These are phyloP conservation scores for Asterophora parasitica DNA, from an alignment of 768 basidiomycete genomes.

Conservation along the genomic window DNA sequence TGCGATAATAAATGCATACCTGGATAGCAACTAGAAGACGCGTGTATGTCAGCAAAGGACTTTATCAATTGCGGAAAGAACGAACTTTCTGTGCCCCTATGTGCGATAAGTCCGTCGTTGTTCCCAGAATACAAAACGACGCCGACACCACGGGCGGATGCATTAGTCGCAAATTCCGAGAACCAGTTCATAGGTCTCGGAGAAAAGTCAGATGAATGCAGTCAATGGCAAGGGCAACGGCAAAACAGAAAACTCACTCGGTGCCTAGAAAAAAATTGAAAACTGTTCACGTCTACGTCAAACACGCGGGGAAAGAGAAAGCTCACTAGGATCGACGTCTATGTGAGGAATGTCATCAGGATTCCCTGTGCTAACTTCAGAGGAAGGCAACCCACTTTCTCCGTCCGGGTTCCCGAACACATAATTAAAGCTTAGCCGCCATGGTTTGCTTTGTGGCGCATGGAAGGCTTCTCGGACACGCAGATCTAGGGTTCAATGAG, in stretches of 20 bases:
- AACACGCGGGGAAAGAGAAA: not conserved
- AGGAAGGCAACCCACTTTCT: constrained; percentile 22
- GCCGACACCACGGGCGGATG: constrained; percentile 43
- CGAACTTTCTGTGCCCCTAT: constrained; percentile 59
- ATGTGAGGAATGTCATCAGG: constrained; percentile 2
- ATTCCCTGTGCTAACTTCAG: not conserved
- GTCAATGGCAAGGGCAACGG: not conserved
- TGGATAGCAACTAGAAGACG: constrained; percentile 56
- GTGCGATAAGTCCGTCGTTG: constrained; percentile 62
- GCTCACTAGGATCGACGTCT: constrained; percentile 36
- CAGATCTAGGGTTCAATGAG: constrained; percentile 43
- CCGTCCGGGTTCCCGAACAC: constrained; percentile 32
- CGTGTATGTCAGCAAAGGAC: no score
- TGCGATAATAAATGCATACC: constrained; percentile 27
- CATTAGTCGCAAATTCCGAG: constrained; percentile 61
- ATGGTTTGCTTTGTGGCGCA: constrained; percentile 57
- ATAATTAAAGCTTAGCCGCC: constrained; percentile 33
- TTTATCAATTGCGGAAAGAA: not conserved
- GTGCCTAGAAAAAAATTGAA: constrained; percentile 24
- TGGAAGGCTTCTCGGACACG: constrained; percentile 58
- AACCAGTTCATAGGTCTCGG: constrained; percentile 59
- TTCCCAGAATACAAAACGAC: constrained; percentile 67
- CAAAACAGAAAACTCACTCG: constrained; percentile 23
- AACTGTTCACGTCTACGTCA: not conserved
- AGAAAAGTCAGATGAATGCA: not conserved